phyloP scores from a whole-genome alignment of 352 stramenopile genomes.

The Phytopythium helicoides region DNA sequence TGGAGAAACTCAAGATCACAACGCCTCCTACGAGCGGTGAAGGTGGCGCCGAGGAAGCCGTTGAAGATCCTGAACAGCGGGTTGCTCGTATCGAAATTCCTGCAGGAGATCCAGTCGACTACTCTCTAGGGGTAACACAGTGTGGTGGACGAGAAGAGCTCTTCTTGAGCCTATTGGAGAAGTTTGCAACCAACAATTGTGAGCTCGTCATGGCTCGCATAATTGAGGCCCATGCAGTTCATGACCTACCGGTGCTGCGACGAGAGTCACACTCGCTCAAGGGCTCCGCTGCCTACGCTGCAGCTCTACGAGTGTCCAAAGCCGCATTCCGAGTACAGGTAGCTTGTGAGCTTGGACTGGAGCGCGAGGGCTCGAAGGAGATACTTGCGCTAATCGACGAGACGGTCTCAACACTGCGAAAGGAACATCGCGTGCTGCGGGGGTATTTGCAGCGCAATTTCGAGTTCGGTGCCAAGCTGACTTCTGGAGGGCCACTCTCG shows the following conservation, averaged over 20 bases:
- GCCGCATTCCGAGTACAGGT: slow-evolving; percentile 78
- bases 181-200: slow-evolving; percentile 59
- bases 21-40: slow-evolving; percentile 19
- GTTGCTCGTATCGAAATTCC: slow-evolving; percentile 53
- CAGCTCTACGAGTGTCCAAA: slow-evolving; percentile 76
- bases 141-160: slow-evolving; percentile 76
- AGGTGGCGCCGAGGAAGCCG: background rate
- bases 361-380: slow-evolving; percentile 19
- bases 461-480: slow-evolving; percentile 39
- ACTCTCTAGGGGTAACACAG: slow-evolving; percentile 72
- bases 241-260: slow-evolving; percentile 46
- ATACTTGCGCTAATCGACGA: slow-evolving; percentile 34
- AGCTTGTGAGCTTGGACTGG: slow-evolving; percentile 62
- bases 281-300: slow-evolving; percentile 76
- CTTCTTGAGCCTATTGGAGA: slow-evolving; percentile 77
- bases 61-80: background rate
- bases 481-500: background rate
- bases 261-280: slow-evolving; percentile 84
- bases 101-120: slow-evolving; percentile 78
- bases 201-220: slow-evolving; percentile 60
- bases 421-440: slow-evolving; percentile 61
- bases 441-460: slow-evolving; percentile 84
- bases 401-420: slow-evolving; percentile 41
- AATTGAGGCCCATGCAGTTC: slow-evolving; percentile 35
- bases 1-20: slow-evolving; percentile 36